phyloP scores from a whole-genome alignment of 305 asterid species.

The Fraxinus sp. region DNA sequence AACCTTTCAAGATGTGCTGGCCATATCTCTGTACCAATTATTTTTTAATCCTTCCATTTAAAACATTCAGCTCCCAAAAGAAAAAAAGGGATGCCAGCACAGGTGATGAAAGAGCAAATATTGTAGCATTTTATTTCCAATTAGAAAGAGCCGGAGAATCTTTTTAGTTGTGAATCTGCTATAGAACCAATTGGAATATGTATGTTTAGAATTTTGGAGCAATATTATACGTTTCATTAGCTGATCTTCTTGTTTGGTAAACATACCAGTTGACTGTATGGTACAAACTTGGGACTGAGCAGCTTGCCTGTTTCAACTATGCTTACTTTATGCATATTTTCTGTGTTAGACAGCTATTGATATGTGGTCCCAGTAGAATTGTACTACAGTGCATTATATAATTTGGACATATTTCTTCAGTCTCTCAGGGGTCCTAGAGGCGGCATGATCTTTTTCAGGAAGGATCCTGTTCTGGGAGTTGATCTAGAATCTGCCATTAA shows the following conservation, averaged over 20 bases:
- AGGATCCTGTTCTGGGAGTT: slow-evolving; percentile 77
- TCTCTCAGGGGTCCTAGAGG: slow-evolving; percentile 98
- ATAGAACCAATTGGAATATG: not conserved
- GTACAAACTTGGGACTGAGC: slow-evolving; percentile 2
- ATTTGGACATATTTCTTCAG: slow-evolving; percentile 43
- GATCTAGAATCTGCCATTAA: slow-evolving; percentile 84
- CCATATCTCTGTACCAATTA: not conserved
- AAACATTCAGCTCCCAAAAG: not conserved
- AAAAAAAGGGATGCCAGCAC: not conserved
- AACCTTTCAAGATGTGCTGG: not conserved
- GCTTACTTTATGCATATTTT: not conserved
- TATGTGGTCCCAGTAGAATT: not conserved
- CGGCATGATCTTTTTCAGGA: slow-evolving; percentile 94
- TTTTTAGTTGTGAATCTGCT: not conserved
- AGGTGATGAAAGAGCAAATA: not conserved
- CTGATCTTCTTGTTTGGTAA: not conserved
- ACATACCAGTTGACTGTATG: not conserved
- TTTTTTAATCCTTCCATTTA: not conserved
- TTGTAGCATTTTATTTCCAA: not conserved
- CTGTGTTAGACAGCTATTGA: not conserved
- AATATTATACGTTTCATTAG: not conserved
- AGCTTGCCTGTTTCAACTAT: not conserved
- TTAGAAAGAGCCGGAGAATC: not conserved
- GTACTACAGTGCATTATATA: not conserved
- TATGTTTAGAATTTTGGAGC: not conserved